Conservation (phyloP, 768 basidiomycete species). For the Leucogyrophana mollusca region DNA sequence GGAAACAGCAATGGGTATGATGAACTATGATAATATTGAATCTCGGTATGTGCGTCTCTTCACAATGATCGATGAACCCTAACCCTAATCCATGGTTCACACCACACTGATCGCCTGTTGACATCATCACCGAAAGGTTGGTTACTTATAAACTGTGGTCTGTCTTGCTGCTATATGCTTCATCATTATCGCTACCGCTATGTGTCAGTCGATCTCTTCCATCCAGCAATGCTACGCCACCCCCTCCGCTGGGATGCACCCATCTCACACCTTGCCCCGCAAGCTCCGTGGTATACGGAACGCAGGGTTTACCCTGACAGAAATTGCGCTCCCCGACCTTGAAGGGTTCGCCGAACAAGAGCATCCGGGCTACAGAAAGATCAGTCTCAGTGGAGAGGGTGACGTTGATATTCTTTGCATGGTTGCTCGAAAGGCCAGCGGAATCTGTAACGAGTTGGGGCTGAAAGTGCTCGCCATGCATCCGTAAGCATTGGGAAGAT, state of each 20-base stretch:
- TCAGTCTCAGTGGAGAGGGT: conserved; percentile 19
- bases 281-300: conserved; percentile 29
- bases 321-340: conserved; percentile 27
- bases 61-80: no score
- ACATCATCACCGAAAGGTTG: no score
- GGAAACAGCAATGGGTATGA: no score
- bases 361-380: conserved; percentile 15
- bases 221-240: conserved; percentile 19
- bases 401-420: conserved; percentile 19
- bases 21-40: no score
- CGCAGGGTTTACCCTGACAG: conserved; percentile 22
- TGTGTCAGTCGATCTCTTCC: no score
- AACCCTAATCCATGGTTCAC: no score
- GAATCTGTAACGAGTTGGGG: conserved; percentile 18
- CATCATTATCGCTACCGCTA: no score
- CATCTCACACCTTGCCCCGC: conserved; percentile 23
- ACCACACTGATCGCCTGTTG: no score
- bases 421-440: conserved; percentile 13
- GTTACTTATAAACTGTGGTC: no score
- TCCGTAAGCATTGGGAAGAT: no score
- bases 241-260: conserved; percentile 31
- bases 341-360: conserved; percentile 21
- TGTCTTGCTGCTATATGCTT: no score
- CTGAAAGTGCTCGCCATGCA: conserved; percentile 21
- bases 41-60: no score